Percentiles rank a stretch among this genome's conserved stretches.
These are phyloP conservation scores for Candida pseudocylindracea DNA, from an alignment of 1,139 yeast genomes.

Conservation along the genomic window DNA sequence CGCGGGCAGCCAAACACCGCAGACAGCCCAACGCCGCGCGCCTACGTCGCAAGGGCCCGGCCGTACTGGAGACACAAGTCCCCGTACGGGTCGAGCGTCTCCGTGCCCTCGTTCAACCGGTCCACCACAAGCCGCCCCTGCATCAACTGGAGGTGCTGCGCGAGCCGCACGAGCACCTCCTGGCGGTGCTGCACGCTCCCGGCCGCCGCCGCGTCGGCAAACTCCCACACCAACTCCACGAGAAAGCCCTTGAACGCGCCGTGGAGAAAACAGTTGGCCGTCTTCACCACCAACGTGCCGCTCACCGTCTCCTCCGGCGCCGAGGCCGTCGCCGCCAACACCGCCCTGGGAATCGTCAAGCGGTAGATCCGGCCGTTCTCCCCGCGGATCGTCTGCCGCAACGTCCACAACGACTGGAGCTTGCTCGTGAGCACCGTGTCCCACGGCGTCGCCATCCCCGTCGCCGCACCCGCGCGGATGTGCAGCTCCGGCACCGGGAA, in stretches of 20 bases:
- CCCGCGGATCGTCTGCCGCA: conserved; percentile 52
- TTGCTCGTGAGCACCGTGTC: conserved; percentile 28
- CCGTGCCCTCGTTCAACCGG: conserved; percentile 8
- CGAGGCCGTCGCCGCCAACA: too few species aligned
- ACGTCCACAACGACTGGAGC: conserved; percentile 50
- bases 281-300: conserved; percentile 23
- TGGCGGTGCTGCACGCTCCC: conserved; percentile 13
- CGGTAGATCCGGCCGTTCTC: conserved; percentile 49
- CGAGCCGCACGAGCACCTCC: too few species aligned
- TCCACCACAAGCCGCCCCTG: too few species aligned
- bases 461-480: conserved; percentile 20
- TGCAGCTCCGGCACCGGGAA: conserved; percentile 19
- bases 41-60: background rate
- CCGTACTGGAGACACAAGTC: conserved; percentile 22
- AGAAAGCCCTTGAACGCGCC: conserved; percentile 27
- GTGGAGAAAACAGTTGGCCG: conserved; percentile 35
- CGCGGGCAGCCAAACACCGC: background rate
- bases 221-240: conserved; percentile 26
- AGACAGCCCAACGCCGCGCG: background rate
- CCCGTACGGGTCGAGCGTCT: conserved; percentile 13
- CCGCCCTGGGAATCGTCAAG: too few species aligned
- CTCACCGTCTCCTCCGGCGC: conserved; percentile 14
- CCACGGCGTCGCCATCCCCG: conserved; percentile 25
- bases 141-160: too few species aligned
- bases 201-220: conserved; percentile 6